Conservation (phyloP, 495 filamentous ascomycete genomes). For the Hypoxylon cercidicola region DNA sequence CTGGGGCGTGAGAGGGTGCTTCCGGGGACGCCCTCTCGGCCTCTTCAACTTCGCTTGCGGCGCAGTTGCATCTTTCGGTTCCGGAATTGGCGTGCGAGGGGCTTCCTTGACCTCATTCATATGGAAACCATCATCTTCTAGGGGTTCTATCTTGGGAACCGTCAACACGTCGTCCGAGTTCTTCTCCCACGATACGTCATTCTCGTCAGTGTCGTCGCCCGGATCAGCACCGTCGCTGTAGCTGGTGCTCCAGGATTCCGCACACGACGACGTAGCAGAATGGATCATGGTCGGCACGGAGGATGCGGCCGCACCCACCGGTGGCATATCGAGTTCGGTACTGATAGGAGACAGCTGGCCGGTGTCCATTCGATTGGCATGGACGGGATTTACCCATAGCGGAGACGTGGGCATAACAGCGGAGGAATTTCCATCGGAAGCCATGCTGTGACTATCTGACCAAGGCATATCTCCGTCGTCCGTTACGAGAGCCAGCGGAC, state of each 20-base stretch:
- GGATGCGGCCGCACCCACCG: conserved; percentile 46
- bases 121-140: conserved; percentile 59
- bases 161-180: conserved; percentile 48
- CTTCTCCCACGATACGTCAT: conserved; percentile 53
- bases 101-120: conserved; percentile 59
- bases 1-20: conserved; percentile 73
- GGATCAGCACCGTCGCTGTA: conserved; percentile 42
- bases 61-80: conserved; percentile 27
- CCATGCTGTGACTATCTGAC: conserved; percentile 57
- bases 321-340: conserved; percentile 55
- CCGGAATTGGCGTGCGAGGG: conserved; percentile 46
- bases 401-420: conserved; percentile 48
- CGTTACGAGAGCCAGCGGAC: conserved; percentile 50
- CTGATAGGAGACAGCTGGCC: conserved; percentile 63
- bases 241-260: conserved; percentile 49
- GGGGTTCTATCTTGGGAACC: conserved; percentile 58
- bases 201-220: conserved; percentile 30
- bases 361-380: conserved; percentile 49
- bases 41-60: conserved; percentile 59
- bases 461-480: conserved; percentile 55
- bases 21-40: conserved; percentile 83
- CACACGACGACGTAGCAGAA: conserved; percentile 48
- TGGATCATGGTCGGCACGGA: conserved; percentile 45
- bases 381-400: conserved; percentile 51
- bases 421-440: conserved; percentile 54